Conservation (phyloP, 2,329 filamentous ascomycete genomes). For the Pseudogymnoascus sp. region DNA sequence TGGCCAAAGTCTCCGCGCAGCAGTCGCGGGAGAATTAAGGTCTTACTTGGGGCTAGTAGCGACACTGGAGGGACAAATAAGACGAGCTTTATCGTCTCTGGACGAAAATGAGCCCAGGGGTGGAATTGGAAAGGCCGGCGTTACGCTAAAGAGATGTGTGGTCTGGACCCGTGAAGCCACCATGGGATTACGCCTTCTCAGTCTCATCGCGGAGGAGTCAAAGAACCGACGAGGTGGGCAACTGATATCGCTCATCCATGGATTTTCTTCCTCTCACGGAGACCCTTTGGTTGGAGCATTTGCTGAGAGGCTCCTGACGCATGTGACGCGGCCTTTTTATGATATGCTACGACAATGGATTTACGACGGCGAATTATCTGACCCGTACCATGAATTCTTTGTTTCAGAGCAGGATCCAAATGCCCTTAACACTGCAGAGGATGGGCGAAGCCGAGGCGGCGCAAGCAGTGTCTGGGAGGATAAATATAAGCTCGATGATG, state of each 20-base stretch:
- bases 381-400: slow-evolving; percentile 93
- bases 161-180: slow-evolving; percentile 97
- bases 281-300: slow-evolving; percentile 92
- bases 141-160: slow-evolving; percentile 90
- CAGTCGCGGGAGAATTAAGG: slow-evolving; percentile 74
- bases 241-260: slow-evolving; percentile 87
- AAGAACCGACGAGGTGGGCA: slow-evolving; percentile 80
- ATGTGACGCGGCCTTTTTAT: slow-evolving; percentile 92
- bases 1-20: slow-evolving; percentile 82
- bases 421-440: slow-evolving; percentile 35
- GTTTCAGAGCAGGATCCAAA: slow-evolving; percentile 70
- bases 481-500: slow-evolving; percentile 79
- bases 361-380: slow-evolving; percentile 95
- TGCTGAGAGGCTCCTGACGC: slow-evolving; percentile 76
- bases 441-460: slow-evolving; percentile 47
- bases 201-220: slow-evolving; percentile 85
- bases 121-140: slow-evolving; percentile 75
- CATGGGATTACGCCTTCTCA: slow-evolving; percentile 89
- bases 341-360: slow-evolving; percentile 96
- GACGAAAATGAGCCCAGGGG: slow-evolving; percentile 58
- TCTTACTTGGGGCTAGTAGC: slow-evolving; percentile 88
- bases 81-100: slow-evolving; percentile 68
- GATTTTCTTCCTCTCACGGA: slow-evolving; percentile 86
- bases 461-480: slow-evolving; percentile 96
- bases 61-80: slow-evolving; percentile 85